Base-by-base conservation (phyloP, 352 stramenopile genomes). In the Globisporangium carolinianum region DNA sequence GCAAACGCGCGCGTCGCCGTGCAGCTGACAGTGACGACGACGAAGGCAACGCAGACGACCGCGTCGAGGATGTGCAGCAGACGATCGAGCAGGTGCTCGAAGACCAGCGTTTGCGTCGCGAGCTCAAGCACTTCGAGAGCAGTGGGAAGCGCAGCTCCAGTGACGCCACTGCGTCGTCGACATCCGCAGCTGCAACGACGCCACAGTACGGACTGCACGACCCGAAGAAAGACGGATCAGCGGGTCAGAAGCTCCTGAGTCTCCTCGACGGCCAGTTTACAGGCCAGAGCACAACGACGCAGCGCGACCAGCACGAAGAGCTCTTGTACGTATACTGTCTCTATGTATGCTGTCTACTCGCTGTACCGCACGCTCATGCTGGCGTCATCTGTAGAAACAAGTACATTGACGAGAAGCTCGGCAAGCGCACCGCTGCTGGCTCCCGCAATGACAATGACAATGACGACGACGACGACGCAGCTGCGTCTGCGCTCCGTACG, bases 211-310 rank as follows among this genome's bases (percentile, higher is more conserved):
- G 82, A 14, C 68, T 92, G 51, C 79, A 89, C 53, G 79, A 92
- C 58, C 79, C 79, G 0, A 92, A 88, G 62, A 86, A 81, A 52
- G 74, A 92, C 55, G 77, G 79, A 2, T 72, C 75, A 6, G 67
- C 82, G 8, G 75, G 71, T 35, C 66, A 92, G 63, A 92, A 92
- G 64, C 67, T 92, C 35, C 55, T 90, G 48, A 77, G 71, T 41
- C 61, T 92, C 60, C 66, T 94, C 46, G 78, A 90, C 52, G 83
- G 81, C 1, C 83, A 94, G 63, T 94, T 94, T 58, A 94, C 81
- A 47, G 76, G 78, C 9, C 81, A 91, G 60, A 87, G 72, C 51
- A 67, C 63, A 12, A 73, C 69, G 32, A 86, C 74, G 2, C 71
- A 86, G 48, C 68, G 71, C 47, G 79, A 94, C 43, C 79, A 87